Evolutionary conservation across 139 green algal species (phyloP), one percentile per base, ranked within the genome.

Genomic region (Micromonas commoda): DNA sequence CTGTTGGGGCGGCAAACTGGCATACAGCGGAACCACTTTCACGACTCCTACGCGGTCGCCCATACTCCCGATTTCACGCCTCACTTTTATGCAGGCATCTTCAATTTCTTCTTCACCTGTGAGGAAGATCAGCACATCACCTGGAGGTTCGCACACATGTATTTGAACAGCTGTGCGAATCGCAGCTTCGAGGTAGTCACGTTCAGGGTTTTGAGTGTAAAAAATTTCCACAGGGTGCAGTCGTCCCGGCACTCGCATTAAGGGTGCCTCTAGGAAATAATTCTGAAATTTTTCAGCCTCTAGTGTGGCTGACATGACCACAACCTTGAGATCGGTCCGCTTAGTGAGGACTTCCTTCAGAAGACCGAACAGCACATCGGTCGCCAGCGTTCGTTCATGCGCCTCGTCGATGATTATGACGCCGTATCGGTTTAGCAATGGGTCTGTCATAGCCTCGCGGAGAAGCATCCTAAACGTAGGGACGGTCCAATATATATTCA

Each of bases 41-140:
- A 97, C 76, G 0, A 89, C 90, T 0, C 95, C 95, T 16, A 92
- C 92, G 75, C 57, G n/a, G 37, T 86, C 63, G 6, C 83, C 82
- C 53, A 88, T 64, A 38, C 86, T 83, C 69, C 78, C 4, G 20
- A 86, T 67, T 85, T 97, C 94, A 78, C 91, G 89, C 39, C 32
- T 83, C 32, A 97, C 92, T 82, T 96, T 97, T 35, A 88, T 86
- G 90, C 94, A 97, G 0, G 96, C 96, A 71, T 99, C 96, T 86
- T 99, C 96, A 74, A 99, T 99, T 85, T 99, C 96, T 87, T 99
- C 96, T 82, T 99, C 96, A 26, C 96, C 96, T 26, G 96, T 99
- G 33, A 99, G 86, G 85, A 99, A 99, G 64, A 99, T 77, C 69
- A 99, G 85, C 52, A 99, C 89, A 84, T 99, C 96, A 21, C 96